Conservation (phyloP, 306 rosid genomes). For the Gillenia trifoliata region DNA sequence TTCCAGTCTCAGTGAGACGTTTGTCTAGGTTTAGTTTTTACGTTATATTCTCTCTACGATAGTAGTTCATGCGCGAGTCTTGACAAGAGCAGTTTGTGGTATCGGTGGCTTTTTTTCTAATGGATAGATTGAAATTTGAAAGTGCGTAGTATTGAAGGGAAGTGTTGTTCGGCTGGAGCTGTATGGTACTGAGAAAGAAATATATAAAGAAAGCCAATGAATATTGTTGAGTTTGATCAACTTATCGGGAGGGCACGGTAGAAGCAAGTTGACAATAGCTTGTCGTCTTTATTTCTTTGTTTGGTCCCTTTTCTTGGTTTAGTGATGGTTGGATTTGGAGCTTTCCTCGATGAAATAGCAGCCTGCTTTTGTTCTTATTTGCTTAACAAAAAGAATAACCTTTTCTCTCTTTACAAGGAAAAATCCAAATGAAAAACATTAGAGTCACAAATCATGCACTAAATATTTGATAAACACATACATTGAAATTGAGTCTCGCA, state of each 20-base stretch:
- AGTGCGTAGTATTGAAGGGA: background rate
- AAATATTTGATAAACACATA: background rate
- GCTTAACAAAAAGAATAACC: too few relatives aligned
- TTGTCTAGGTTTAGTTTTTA: background rate
- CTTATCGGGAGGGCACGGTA: background rate
- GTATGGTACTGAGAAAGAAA: background rate
- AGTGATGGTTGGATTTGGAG: background rate
- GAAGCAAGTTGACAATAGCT: background rate
- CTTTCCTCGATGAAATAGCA: background rate
- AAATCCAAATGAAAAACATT: background rate
- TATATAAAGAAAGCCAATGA: background rate
- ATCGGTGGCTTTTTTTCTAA: background rate
- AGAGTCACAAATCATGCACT: background rate
- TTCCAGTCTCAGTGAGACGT: background rate
- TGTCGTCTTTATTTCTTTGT: background rate
- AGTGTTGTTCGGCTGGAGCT: background rate
- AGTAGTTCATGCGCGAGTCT: background rate
- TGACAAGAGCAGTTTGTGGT: background rate
- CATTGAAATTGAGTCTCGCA: too few relatives aligned
- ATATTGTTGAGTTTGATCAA: background rate
- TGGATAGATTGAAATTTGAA: background rate
- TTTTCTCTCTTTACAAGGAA: background rate
- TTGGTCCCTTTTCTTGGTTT: background rate
- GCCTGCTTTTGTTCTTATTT: background rate
- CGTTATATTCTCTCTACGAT: background rate